Evolutionary conservation across 805 yeast species (phyloP).

Genomic region (Pichia californica): DNA sequence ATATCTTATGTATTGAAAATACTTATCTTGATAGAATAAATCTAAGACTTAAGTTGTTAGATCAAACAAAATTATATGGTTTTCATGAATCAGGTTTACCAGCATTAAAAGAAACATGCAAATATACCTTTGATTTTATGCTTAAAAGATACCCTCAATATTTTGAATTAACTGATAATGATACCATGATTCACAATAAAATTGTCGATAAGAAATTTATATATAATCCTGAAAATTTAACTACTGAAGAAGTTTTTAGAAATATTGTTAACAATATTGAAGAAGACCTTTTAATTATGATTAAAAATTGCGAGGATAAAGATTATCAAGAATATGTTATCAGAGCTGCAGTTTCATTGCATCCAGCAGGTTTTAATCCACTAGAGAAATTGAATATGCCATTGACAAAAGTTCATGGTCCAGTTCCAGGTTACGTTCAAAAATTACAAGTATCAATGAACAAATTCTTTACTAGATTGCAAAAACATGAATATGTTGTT

Average conservation of each 20-base stretch:
- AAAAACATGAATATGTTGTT: constrained; percentile 48
- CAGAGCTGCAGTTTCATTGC: constrained; percentile 51
- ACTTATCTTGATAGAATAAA: constrained; percentile 44
- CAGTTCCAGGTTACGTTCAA: constrained; percentile 62
- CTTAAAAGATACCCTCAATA: constrained; percentile 46
- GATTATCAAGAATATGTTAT: constrained; percentile 49
- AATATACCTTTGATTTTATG: constrained; percentile 28
- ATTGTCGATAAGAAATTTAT: constrained; percentile 39
- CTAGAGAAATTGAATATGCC: constrained; percentile 43
- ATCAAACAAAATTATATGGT: constrained; percentile 3
- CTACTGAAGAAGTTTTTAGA: constrained; percentile 13
- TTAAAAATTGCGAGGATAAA: constrained; percentile 34
- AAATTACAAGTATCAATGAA: constrained; percentile 59
- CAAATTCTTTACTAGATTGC: constrained; percentile 52
- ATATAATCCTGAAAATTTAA: constrained; percentile 12
- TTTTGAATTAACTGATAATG: constrained; percentile 29
- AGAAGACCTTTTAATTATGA: constrained; percentile 56
- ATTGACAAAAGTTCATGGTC: constrained; percentile 55
- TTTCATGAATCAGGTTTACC: constrained; percentile 24
- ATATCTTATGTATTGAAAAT: constrained; percentile 57
- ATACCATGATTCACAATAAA: constrained; percentile 28
- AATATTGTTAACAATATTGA: constrained; percentile 35
- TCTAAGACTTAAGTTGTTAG: constrained; percentile 28
- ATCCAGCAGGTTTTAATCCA: constrained; percentile 74
- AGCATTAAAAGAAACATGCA: constrained; percentile 37